Evolutionary conservation across 345 rosid species (phyloP).

Genomic region (Moricandia moricandioides): DNA sequence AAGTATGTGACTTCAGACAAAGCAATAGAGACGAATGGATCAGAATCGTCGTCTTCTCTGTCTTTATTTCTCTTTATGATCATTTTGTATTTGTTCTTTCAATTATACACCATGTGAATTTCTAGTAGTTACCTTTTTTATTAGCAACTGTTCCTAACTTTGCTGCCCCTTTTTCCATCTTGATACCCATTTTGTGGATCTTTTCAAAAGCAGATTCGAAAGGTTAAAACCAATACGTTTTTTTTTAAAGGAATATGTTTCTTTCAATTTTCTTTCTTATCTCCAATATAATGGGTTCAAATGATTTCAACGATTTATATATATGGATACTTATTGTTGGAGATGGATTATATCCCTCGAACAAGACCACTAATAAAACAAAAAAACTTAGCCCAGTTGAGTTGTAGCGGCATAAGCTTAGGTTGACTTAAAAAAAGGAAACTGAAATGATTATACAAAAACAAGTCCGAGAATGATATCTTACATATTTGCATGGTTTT

Average conservation of each 20-base stretch:
- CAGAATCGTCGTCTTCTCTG: not conserved
- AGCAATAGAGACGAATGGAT: conserved; percentile 12
- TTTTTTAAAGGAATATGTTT: conserved; percentile 2
- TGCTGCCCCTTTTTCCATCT: not conserved
- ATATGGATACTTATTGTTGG: not conserved
- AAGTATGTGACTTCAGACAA: conserved; percentile 32
- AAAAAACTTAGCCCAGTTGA: too few species aligned
- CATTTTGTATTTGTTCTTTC: not conserved
- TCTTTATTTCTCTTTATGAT: conserved; percentile 2
- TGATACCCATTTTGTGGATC: not conserved
- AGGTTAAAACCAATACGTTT: not conserved
- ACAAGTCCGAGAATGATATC: too few species aligned
- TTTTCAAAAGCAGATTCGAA: conserved; percentile 24
- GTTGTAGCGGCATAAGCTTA: too few species aligned
- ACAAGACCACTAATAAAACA: too few species aligned
- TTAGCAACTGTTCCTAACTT: not conserved
- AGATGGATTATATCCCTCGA: too few species aligned
- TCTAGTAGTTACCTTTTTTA: not conserved
- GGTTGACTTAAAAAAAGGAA: too few species aligned
- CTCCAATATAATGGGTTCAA: not conserved
- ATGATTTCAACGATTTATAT: not conserved
- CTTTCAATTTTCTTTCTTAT: not conserved
- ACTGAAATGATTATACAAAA: too few species aligned
- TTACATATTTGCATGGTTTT: too few species aligned
- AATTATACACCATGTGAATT: not conserved